These are phyloP conservation scores for Tieghemostelium lacteum DNA, from an alignment of 78 protist species.

Conservation along the genomic window DNA sequence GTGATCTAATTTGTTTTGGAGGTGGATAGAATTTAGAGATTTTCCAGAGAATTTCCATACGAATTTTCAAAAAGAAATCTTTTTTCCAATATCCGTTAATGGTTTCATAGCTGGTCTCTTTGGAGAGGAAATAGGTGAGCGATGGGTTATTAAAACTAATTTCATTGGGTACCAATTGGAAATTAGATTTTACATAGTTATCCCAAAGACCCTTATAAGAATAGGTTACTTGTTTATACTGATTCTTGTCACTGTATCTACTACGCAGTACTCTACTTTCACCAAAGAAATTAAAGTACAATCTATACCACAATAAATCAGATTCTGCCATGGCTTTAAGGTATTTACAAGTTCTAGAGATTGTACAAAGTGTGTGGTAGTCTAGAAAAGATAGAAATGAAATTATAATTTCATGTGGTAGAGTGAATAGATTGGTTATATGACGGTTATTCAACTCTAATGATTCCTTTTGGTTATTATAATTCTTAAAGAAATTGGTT, in stretches of 20 bases:
- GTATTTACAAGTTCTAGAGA: slow-evolving; percentile 35
- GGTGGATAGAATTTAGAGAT: slow-evolving; percentile 9
- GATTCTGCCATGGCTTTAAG: slow-evolving; percentile 37
- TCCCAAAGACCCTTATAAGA: slow-evolving; percentile 14
- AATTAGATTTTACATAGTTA: slow-evolving; percentile 35
- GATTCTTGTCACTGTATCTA: too few species aligned
- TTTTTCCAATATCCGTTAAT: slow-evolving; percentile 39
- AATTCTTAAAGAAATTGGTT: neutral
- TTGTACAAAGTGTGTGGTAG: slow-evolving; percentile 18
- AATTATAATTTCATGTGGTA: slow-evolving; percentile 35
- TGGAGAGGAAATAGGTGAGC: slow-evolving; percentile 18
- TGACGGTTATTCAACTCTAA: neutral
- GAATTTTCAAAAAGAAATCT: slow-evolving; percentile 29
- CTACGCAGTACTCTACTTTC: neutral
- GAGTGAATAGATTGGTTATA: neutral
- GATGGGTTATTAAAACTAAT: slow-evolving; percentile 20
- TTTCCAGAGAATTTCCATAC: slow-evolving; percentile 58
- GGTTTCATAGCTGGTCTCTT: slow-evolving; percentile 56
- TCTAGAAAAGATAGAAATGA: slow-evolving; percentile 23
- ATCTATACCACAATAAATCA: slow-evolving; percentile 40
- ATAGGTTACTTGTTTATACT: neutral
- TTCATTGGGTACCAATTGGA: neutral
- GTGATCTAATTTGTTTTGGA: slow-evolving; percentile 4
- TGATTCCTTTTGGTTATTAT: slow-evolving; percentile 1
- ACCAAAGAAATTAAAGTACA: slow-evolving; percentile 24